Evolutionary conservation across 495 filamentous ascomycete genomes (phyloP).

Genomic region (Rhypophila decipiens): DNA sequence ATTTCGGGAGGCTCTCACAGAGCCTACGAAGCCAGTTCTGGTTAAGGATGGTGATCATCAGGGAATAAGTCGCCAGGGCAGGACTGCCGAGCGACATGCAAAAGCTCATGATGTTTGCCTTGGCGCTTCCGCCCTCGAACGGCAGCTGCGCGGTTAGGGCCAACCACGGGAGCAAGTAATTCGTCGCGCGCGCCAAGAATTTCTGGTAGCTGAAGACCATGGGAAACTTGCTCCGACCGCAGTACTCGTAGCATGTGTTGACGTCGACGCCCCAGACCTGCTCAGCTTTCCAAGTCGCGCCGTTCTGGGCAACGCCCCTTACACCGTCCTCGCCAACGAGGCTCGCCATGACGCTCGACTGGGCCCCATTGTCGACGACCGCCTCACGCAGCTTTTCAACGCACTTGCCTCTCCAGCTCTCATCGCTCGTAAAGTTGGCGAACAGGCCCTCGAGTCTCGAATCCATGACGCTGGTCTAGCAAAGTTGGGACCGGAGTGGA

Average conservation of each 20-base stretch:
- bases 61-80: not conserved
- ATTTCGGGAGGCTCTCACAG: not conserved
- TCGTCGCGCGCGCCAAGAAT: conserved; percentile 4
- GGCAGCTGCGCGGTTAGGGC: conserved; percentile 8
- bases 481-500: no score
- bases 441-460: no score
- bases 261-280: conserved; percentile 3
- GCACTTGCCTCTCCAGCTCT: no score
- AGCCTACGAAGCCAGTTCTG: not conserved
- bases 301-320: not conserved
- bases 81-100: conserved; percentile 3
- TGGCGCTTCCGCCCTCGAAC: not conserved
- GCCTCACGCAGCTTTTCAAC: conserved; percentile 10
- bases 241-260: conserved; percentile 2
- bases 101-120: conserved; percentile 2
- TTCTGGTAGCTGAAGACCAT: conserved; percentile 7
- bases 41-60: conserved; percentile 6
- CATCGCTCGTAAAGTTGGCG: no score
- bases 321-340: not conserved
- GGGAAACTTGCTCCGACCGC: not conserved
- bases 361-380: not conserved
- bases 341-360: not conserved
- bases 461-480: no score
- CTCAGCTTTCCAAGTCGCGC: not conserved
- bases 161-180: conserved; percentile 6